Conservation (phyloP, 352 stramenopile genomes). For the Thalassiosira delicatula region DNA sequence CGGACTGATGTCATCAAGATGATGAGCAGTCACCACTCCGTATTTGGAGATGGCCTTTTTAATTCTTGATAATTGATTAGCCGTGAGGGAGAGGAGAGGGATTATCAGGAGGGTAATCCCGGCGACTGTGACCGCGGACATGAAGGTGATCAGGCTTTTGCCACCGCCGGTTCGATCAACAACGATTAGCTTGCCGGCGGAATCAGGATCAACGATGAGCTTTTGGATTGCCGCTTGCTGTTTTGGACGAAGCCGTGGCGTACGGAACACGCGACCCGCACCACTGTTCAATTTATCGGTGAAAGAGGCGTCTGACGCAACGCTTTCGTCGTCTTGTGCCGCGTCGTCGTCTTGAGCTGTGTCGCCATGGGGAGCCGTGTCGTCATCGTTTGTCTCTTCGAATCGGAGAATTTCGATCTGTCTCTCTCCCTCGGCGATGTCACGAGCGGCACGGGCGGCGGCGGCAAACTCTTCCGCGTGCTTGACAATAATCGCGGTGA, state of each 20-base stretch:
- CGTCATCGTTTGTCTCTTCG: neutral
- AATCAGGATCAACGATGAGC: neutral
- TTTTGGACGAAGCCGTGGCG: neutral
- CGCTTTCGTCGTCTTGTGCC: neutral
- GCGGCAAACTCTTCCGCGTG: neutral
- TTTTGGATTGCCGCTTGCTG: neutral
- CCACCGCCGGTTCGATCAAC: neutral
- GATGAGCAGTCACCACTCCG: neutral
- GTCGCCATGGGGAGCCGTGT: no score
- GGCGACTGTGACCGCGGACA: neutral
- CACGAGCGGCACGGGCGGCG: neutral
- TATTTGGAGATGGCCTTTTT: neutral
- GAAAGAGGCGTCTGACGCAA: neutral
- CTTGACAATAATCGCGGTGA: neutral
- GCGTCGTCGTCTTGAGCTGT: neutral
- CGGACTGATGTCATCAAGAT: constrained; percentile 5
- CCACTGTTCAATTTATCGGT: neutral
- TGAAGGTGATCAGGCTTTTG: neutral
- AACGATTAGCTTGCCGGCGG: neutral
- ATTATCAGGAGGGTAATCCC: constrained; percentile 7
- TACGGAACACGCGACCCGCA: neutral
- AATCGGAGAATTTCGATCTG: neutral
- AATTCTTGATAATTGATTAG: neutral
- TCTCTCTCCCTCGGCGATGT: neutral
- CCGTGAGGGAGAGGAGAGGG: constrained; percentile 9